Evolutionary conservation across 1,284 basidiomycete species (phyloP).

Genomic region (Vanrija sp.): DNA sequence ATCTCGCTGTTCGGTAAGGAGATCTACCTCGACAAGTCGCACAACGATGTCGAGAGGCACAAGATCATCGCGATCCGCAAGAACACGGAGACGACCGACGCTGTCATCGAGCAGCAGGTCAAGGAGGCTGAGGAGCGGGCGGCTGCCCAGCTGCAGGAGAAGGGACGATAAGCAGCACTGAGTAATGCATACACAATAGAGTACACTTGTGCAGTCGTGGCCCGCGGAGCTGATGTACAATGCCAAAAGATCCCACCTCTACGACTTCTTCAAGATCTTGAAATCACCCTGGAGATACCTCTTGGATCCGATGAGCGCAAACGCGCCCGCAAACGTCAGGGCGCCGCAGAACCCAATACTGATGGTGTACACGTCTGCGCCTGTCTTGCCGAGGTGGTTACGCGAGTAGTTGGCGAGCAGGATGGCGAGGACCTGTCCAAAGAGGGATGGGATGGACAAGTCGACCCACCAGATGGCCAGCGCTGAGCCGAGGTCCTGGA

Average conservation of each 20-base stretch:
- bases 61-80: slow-evolving; percentile 28
- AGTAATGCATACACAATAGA: no score
- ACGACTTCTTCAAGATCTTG: slow-evolving; percentile 15
- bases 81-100: slow-evolving; percentile 17
- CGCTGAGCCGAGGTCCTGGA: slow-evolving; percentile 46
- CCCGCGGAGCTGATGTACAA: no score
- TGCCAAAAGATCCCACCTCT: not conserved
- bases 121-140: not conserved
- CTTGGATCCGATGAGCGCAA: slow-evolving; percentile 42
- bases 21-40: slow-evolving; percentile 29
- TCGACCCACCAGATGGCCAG: slow-evolving; percentile 49
- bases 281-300: slow-evolving; percentile 40
- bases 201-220: no score
- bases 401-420: slow-evolving; percentile 46
- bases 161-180: no score
- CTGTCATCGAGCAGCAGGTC: not conserved
- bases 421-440: slow-evolving; percentile 50
- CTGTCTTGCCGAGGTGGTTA: slow-evolving; percentile 31
- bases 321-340: slow-evolving; percentile 33
- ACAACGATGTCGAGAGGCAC: slow-evolving; percentile 34
- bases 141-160: no score
- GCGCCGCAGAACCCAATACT: slow-evolving; percentile 50
- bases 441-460: slow-evolving; percentile 37
- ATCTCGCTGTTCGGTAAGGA: slow-evolving; percentile 28
- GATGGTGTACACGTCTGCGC: slow-evolving; percentile 44